These are phyloP conservation scores for Lachancea dasiensis DNA, from an alignment of 805 yeast genomes.

Conservation along the genomic window DNA sequence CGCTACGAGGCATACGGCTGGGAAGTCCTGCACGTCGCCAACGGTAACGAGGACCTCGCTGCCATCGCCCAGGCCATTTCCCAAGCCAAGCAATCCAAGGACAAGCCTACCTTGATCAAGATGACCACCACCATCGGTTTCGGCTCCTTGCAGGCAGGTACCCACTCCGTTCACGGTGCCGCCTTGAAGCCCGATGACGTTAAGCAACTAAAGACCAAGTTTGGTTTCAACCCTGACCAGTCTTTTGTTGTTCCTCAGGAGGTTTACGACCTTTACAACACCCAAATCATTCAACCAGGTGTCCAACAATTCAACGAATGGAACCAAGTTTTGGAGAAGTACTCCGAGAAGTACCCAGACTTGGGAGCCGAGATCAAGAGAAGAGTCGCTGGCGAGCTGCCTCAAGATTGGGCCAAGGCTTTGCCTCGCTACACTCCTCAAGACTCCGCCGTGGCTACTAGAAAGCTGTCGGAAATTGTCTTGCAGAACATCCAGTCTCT, in stretches of 20 bases:
- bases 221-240: slow-evolving; percentile 85
- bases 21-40: slow-evolving; percentile 70
- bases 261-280: slow-evolving; percentile 64
- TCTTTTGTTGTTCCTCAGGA: slow-evolving; percentile 75
- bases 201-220: slow-evolving; percentile 72
- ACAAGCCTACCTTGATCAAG: slow-evolving; percentile 88
- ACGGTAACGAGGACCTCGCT: slow-evolving; percentile 75
- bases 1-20: slow-evolving; percentile 93
- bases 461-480: slow-evolving; percentile 86
- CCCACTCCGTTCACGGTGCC: slow-evolving; percentile 92
- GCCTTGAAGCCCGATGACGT: slow-evolving; percentile 93
- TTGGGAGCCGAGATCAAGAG: slow-evolving; percentile 73
- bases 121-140: slow-evolving; percentile 88
- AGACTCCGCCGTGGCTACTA: slow-evolving; percentile 84
- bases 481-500: slow-evolving; percentile 53
- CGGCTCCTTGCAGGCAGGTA: slow-evolving; percentile 81
- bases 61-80: slow-evolving; percentile 70
- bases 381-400: slow-evolving; percentile 72
- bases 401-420: slow-evolving; percentile 69
- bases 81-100: slow-evolving; percentile 64
- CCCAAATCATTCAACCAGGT: slow-evolving; percentile 53
- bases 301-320: slow-evolving; percentile 67
- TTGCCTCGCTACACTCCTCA: slow-evolving; percentile 74
- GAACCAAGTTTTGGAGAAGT: slow-evolving; percentile 57
- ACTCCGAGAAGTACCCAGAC: slow-evolving; percentile 65